Base-by-base conservation (phyloP, 345 rosid genomes). In the Ricinus communis region DNA sequence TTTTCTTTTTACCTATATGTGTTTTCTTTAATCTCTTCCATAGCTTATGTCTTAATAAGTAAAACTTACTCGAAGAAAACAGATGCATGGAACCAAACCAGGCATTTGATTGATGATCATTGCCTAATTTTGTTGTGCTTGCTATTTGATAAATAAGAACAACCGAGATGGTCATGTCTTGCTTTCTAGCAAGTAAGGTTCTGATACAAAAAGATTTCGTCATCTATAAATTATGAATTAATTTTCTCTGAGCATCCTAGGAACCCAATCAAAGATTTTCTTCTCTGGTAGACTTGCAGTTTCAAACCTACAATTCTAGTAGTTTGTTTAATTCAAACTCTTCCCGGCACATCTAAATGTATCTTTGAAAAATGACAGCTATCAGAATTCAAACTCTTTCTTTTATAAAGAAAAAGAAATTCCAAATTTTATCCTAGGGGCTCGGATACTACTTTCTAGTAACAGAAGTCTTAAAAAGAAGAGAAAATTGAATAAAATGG, bases 201-300 rank as follows among this genome's bases (percentile, higher is more conserved):
- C 21, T 57, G 4, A 57, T 16, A 57, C 41, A 28, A 57, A 31
- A 57, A 27, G 61, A 59, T 59, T 59, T 59, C 43, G 43, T 59
- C 63, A 59, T 7, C 43, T 59, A 31, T 7, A 59, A 31, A 19
- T 59, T 33, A 59, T 15, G 19, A n/a, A n/a, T n/a, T n/a, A n/a
- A n/a, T n/a, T n/a, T 31, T 9, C 43, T 33, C 1, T 13, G 18
- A 31, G 43, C 14, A 33, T 59, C 38, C 61, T 28, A 56, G 61
- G 38, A 27, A 28, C 25, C 25, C n/a, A 59, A 59, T 31, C n/a
- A n/a, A n/a, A n/a, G n/a, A n/a, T n/a, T n/a, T n/a, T n/a, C n/a
- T n/a, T n/a, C n/a, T n/a, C n/a, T n/a, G n/a, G n/a, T n/a, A n/a
- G n/a, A n/a, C n/a, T n/a, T n/a, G n/a, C n/a, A n/a, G n/a, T n/a